A percentile compares a stretch with the other conserved stretches of the same genome.
These are phyloP conservation scores for Synchytrium microbalum DNA, from an alignment of 371 early-diverging fungal species.

Conservation along the genomic window DNA sequence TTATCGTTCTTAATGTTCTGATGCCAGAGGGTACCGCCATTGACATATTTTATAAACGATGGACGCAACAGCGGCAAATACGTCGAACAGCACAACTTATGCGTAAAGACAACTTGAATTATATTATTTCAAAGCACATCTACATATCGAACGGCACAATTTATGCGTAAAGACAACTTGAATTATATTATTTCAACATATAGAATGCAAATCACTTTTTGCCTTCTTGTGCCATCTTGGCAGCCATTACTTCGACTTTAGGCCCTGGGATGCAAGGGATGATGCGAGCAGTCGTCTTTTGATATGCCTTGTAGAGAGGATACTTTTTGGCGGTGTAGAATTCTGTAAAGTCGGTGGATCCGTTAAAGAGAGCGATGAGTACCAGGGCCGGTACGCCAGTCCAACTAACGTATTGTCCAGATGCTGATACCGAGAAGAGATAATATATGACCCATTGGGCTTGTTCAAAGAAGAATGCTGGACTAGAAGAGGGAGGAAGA, in stretches of 20 bases:
- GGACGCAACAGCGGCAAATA: too few species aligned
- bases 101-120: background rate
- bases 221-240: too few species aligned
- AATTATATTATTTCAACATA: background rate
- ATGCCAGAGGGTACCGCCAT: background rate
- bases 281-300: too few species aligned
- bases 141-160: too few species aligned
- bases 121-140: background rate
- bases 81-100: too few species aligned
- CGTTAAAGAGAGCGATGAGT: constrained; percentile 63
- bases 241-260: too few species aligned
- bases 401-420: constrained; percentile 44
- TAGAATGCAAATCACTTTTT: too few species aligned
- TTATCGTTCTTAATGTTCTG: background rate
- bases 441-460: too few species aligned
- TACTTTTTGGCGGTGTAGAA: constrained; percentile 59
- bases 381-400: constrained; percentile 45
- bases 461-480: too few species aligned
- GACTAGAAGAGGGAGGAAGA: too few species aligned
- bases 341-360: constrained; percentile 71
- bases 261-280: too few species aligned
- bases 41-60: background rate
- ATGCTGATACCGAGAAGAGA: constrained; percentile 48
- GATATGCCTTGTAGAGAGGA: constrained; percentile 62
- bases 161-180: background rate